Evolutionary conservation across 1,139 yeast species (phyloP).

Genomic region (Suhomyces chickasaworum): DNA sequence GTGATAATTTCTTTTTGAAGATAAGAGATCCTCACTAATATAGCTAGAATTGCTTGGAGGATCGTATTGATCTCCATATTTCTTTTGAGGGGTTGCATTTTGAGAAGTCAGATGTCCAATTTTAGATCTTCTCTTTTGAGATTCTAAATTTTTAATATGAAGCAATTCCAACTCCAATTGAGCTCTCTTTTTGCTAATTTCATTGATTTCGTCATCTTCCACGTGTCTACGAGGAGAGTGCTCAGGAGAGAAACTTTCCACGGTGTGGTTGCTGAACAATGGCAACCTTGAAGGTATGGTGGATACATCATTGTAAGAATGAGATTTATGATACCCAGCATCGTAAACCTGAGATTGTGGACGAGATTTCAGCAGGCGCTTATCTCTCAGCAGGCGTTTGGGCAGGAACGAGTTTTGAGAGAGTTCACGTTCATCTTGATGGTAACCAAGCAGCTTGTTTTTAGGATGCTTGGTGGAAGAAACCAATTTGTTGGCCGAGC

Average conservation of each 20-base stretch:
- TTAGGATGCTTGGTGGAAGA: conserved; percentile 26
- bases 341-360: conserved; percentile 22
- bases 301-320: conserved; percentile 21
- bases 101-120: conserved; percentile 2
- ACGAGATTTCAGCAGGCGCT: conserved; percentile 13
- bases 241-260: conserved; percentile 33
- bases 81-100: conserved; percentile 3
- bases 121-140: conserved; percentile 21
- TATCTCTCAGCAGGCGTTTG: conserved; percentile 22
- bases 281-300: conserved; percentile 10
- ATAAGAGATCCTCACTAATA: conserved; percentile 39
- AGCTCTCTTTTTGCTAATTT: conserved; percentile 36
- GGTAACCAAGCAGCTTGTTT: conserved; percentile 20
- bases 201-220: conserved; percentile 28
- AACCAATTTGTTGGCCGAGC: conserved; percentile 23
- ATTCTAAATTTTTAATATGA: conserved; percentile 40
- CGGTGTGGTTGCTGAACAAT: conserved; percentile 28
- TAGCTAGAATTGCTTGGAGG: conserved; percentile 31
- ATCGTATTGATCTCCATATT: conserved; percentile 15
- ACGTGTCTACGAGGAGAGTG: conserved; percentile 22
- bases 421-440: conserved; percentile 34
- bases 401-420: conserved; percentile 37
- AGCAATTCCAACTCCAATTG: conserved; percentile 45
- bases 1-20: conserved; percentile 34
- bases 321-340: conserved; percentile 14